A percentile compares a stretch with the other conserved stretches of the same genome.
phyloP scores from a whole-genome alignment of 768 basidiomycete species.

The Hemileccinum rubropunctum region DNA sequence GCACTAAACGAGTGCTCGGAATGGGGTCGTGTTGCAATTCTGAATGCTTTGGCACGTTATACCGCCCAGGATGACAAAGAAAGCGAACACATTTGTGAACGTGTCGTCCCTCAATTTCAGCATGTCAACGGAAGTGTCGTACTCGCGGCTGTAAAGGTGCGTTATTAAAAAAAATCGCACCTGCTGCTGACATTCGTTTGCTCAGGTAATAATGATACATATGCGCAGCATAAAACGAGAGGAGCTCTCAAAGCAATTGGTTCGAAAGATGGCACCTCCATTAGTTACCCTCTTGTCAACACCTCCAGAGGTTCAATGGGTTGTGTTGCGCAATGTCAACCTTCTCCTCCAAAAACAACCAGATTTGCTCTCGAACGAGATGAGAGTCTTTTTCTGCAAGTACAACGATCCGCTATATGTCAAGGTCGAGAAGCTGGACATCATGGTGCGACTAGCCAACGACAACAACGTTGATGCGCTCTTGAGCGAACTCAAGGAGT shows the following conservation, averaged over 20 bases:
- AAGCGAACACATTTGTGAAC: conserved; percentile 97
- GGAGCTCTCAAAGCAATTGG: conserved; percentile 78
- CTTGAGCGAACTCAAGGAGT: conserved; percentile 96
- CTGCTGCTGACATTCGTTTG: neutral
- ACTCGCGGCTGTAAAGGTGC: conserved; percentile 90
- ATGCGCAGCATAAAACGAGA: conserved; percentile 80
- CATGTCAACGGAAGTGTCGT: conserved; percentile 96
- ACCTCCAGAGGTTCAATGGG: conserved; percentile 98
- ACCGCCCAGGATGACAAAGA: conserved; percentile 85
- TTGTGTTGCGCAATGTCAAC: conserved; percentile 94
- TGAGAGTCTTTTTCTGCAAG: conserved; percentile 99
- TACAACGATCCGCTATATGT: conserved; percentile 99
- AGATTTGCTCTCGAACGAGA: conserved; percentile 89
- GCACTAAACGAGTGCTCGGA: conserved; percentile 98
- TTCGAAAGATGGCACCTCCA: conserved; percentile 98
- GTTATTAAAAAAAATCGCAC: conserved; percentile 11
- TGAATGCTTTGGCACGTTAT: conserved; percentile 85
- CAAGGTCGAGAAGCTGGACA: conserved; percentile 97
- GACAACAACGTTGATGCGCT: conserved; percentile 94
- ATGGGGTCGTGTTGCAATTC: conserved; percentile 95
- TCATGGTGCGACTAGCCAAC: conserved; percentile 91
- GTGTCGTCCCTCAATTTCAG: conserved; percentile 97
- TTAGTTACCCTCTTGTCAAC: conserved; percentile 93
- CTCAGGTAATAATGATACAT: conserved; percentile 95
- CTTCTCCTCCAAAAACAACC: conserved; percentile 91